Base-by-base conservation (phyloP, 164 flowering plant species). In the Aristolochia contorta region DNA sequence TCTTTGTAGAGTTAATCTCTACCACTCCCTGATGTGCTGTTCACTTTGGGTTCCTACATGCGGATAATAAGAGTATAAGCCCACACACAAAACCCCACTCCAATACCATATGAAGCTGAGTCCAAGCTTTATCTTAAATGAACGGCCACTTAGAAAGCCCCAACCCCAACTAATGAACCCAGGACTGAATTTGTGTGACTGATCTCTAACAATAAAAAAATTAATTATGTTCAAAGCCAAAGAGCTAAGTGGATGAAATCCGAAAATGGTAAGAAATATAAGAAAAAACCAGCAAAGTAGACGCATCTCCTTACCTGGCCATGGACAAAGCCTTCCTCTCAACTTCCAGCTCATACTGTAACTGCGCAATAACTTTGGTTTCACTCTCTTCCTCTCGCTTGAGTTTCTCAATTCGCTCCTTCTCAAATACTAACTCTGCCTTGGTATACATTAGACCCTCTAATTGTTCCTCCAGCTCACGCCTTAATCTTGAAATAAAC, bases 331-430 rank as follows among this genome's bases (percentile, higher is more conserved):
- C 97, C 71, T 91, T 94, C 60, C 93, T 74, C 71, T 94, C 99
- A 56, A 94, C 93, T 68, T 86, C 96, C 68, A 94, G 82, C 71
- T 94, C 99, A 77, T 86, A 76, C 46, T 94, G 97, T 63, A 94
- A 67, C 63, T 79, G 83, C 7, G 71, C 60, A 64, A 94, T 82
- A 65, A 74, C 84, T 65, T 77, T 84, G 75, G 75, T 85, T 69
- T 91, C 99, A 57, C 61, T 67, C 71, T 94, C 97, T 47, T 90
- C 85, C 63, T 85, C 87, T 67, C 74, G 74, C 43, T 77, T 66
- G 47, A 94, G 96, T 62, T 79, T 81, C 66, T 67, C 67, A 52
- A 87, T 75, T 67, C 86, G 80, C 59, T 91, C 97, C 58, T 80
- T 86, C 65, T 88, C 97, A 71, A 85, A 85, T 16, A 86, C 77